These are phyloP conservation scores for Zygoascus meyerae DNA, from an alignment of 1,139 yeast genomes.

Conservation along the genomic window DNA sequence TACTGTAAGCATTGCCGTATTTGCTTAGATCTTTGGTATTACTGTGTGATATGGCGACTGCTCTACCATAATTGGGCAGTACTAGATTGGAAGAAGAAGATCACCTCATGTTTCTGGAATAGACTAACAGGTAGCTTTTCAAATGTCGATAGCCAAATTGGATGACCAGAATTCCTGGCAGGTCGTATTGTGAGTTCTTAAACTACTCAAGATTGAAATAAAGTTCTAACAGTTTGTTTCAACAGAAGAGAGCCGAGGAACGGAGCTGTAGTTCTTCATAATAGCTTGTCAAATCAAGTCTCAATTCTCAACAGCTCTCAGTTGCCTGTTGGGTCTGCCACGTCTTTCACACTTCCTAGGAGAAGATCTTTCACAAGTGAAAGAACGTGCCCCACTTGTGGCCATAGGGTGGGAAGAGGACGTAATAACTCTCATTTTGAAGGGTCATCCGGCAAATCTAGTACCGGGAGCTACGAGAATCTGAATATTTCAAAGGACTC, in stretches of 20 bases:
- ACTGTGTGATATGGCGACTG: no score
- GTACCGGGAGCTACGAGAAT: neutral
- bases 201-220: neutral
- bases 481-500: slow-evolving; percentile 2
- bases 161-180: slow-evolving; percentile 19
- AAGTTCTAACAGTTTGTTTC: neutral
- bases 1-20: no score
- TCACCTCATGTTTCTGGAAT: no score
- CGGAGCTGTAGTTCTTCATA: slow-evolving; percentile 32
- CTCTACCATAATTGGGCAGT: no score
- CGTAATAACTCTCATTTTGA: neutral
- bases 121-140: no score
- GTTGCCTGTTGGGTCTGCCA: neutral
- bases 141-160: no score
- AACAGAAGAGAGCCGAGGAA: slow-evolving; percentile 28
- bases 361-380: neutral
- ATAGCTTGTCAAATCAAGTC: slow-evolving; percentile 18
- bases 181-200: slow-evolving; percentile 30
- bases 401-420: slow-evolving; percentile 16
- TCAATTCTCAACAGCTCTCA: slow-evolving; percentile 5
- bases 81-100: no score
- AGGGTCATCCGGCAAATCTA: slow-evolving; percentile 3
- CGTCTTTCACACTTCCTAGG: neutral
- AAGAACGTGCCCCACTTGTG: slow-evolving; percentile 26
- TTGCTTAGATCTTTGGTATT: no score